These are phyloP conservation scores for Talaromyces adpressus DNA, from an alignment of 495 filamentous ascomycete species.

Conservation along the genomic window DNA sequence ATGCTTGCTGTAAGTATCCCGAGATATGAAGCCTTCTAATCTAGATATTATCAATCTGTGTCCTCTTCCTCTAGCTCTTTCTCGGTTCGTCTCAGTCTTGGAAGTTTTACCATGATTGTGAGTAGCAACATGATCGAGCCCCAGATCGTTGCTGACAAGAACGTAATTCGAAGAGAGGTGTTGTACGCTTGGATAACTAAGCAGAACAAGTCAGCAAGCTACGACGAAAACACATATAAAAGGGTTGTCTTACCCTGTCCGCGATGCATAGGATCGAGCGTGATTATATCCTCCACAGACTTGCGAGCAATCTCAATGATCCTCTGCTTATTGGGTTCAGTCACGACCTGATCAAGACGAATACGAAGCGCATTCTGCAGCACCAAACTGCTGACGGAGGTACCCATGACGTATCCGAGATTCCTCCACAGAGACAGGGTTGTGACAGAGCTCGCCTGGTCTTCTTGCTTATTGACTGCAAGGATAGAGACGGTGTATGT, in stretches of 20 bases:
- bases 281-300: constrained; percentile 43
- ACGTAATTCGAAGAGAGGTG: constrained; percentile 47
- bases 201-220: constrained; percentile 23
- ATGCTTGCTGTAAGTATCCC: background rate
- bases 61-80: constrained; percentile 1
- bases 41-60: background rate
- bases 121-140: constrained; percentile 41
- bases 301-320: constrained; percentile 47
- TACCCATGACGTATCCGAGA: constrained; percentile 64
- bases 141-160: constrained; percentile 44
- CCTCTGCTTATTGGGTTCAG: constrained; percentile 42
- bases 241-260: constrained; percentile 32
- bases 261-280: constrained; percentile 41
- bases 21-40: background rate
- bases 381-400: constrained; percentile 63
- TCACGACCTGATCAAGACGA: constrained; percentile 51
- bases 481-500: constrained; percentile 61
- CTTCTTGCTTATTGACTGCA: constrained; percentile 56
- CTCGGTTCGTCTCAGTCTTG: constrained; percentile 34
- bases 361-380: constrained; percentile 64
- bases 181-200: constrained; percentile 53
- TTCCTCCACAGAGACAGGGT: constrained; percentile 63
- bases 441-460: constrained; percentile 69
- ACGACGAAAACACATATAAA: background rate
- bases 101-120: constrained; percentile 45